Conservation (phyloP, 2,329 filamentous ascomycete species). For the Diaporthe ampelina region DNA sequence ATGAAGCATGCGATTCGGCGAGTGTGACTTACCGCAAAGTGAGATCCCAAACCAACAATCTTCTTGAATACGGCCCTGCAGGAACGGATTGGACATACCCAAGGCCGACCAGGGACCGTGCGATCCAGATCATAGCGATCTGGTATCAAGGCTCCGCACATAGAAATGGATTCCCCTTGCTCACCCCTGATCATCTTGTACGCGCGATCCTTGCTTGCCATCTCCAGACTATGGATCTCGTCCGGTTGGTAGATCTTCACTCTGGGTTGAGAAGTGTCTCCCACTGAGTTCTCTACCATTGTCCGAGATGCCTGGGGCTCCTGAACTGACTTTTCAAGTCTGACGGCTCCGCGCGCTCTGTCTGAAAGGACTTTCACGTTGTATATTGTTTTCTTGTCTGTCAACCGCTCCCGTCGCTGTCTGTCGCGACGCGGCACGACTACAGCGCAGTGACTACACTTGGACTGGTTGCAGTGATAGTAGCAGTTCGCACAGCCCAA, state of each 20-base stretch:
- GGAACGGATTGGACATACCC: conserved; percentile 46
- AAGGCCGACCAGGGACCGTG: conserved; percentile 42
- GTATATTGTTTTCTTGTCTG: conserved; percentile 30
- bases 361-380: conserved; percentile 35
- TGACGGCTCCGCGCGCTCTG: conserved; percentile 4
- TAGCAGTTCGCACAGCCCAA: conserved; percentile 41
- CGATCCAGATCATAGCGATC: conserved; percentile 44
- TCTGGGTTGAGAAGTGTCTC: neutral
- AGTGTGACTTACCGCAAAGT: conserved; percentile 41
- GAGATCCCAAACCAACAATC: conserved; percentile 41
- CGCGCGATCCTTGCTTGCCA: conserved; percentile 34
- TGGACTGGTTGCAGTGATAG: conserved; percentile 38
- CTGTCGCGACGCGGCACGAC: conserved; percentile 4
- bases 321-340: neutral
- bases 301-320: neutral
- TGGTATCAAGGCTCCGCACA: conserved; percentile 44
- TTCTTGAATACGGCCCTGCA: conserved; percentile 42
- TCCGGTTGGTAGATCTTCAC: conserved; percentile 24
- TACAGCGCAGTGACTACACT: conserved; percentile 34
- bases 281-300: neutral
- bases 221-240: conserved; percentile 33
- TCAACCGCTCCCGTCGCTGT: conserved; percentile 1
- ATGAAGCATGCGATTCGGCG: neutral
- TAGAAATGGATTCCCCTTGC: conserved; percentile 25
- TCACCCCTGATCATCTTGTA: conserved; percentile 39